These are phyloP conservation scores for Colletotrichum musicola DNA, from an alignment of 2,329 filamentous ascomycete species.

Conservation along the genomic window DNA sequence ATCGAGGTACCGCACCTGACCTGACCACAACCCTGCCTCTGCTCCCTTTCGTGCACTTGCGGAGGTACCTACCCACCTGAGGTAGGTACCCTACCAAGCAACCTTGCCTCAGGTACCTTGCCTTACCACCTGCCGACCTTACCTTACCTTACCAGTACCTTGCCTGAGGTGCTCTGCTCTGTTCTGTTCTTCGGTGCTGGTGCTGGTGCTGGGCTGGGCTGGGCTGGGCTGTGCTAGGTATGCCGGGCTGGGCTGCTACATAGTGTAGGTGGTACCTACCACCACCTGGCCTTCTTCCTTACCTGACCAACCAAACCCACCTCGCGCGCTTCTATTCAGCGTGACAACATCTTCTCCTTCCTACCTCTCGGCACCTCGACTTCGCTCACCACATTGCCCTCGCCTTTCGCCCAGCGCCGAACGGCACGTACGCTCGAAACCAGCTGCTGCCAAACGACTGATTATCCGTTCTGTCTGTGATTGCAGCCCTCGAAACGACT, in stretches of 20 bases:
- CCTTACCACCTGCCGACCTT: not conserved
- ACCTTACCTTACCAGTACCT: too few relatives aligned
- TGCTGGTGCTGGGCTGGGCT: too few relatives aligned
- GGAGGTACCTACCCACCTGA: not conserved
- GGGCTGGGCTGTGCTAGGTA: too few relatives aligned
- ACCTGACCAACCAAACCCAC: constrained; percentile 34
- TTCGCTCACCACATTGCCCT: constrained; percentile 17
- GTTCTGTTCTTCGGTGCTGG: too few relatives aligned
- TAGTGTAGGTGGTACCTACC: not conserved
- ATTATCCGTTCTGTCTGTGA: not conserved
- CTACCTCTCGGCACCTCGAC: constrained; percentile 26
- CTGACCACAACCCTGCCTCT: constrained; percentile 4
- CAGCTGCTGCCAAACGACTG: not conserved
- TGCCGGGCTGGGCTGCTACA: too few relatives aligned
- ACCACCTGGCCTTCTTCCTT: constrained; percentile 19
- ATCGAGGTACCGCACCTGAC: not conserved
- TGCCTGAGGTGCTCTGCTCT: too few relatives aligned
- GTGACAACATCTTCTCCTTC: constrained; percentile 34
- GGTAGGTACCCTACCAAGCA: not conserved
- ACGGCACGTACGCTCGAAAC: constrained; percentile 10
- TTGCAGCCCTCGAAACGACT: not conserved
- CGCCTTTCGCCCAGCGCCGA: constrained; percentile 15
- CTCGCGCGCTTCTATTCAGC: constrained; percentile 33
- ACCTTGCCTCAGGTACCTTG: constrained; percentile 6
- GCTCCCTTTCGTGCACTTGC: not conserved